Base-by-base conservation (phyloP, 1,284 basidiomycete genomes). In the Phlebopus sp. region DNA sequence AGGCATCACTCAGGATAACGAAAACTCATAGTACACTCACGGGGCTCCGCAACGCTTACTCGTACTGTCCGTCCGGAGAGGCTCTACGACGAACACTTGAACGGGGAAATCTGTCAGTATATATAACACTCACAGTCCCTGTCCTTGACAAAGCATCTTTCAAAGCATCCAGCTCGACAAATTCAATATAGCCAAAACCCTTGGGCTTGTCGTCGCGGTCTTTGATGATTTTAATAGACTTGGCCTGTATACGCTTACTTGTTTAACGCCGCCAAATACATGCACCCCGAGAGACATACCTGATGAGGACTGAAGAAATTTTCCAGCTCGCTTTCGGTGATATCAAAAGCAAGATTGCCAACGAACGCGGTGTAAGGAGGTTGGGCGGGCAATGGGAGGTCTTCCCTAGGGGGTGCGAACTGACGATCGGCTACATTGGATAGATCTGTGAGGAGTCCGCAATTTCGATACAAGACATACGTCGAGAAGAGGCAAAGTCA, bases 101-200 rank as follows among this genome's bases (percentile, higher is more conserved):
- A 27, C 17, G 30, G 30, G 4, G 18, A n/a, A 50, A 44, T 10
- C n/a, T 44, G 46, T 42, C 27, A 31, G 25, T 32, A 11, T 29
- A 29, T 29, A 29, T 29, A 9, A 42, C 25, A 72, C 85, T 60
- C 52, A 90, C 88, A 25, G 42, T 6, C 40, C 66, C 44, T 73
- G 70, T 49, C 67, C 81, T 84, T 32, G 72, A 70, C 27, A 97
- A 70, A 5, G 89, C 96, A 46, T 85, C 82, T 71, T 93, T 94
- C 54, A 98, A 75, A 37, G 82, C 84, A 32, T 94, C 90, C 49
- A 92, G 66, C 45, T 86, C 85, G 32, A 76, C 79, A 63, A 98
- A 99, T 67, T 99, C 96, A 55, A 98, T 85, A 66, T 99, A 99
- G 29, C 96, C 97, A 70, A 97, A 99, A 1, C 97, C 97, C 69